Evolutionary conservation across 1,284 basidiomycete genomes (phyloP).

Genomic region (Leccinum fallax): DNA sequence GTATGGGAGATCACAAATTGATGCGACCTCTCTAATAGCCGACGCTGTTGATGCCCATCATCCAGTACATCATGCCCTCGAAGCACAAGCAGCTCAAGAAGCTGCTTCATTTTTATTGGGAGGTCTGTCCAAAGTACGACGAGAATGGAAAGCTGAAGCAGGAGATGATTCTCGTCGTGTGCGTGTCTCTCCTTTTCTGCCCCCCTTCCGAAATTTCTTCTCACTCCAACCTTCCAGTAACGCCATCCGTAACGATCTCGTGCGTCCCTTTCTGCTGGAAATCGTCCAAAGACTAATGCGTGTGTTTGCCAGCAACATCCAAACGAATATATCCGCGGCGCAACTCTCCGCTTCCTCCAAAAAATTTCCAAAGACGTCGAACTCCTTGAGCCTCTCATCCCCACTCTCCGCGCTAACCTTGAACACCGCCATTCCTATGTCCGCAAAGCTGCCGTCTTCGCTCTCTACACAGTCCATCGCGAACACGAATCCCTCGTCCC

Average conservation of each 20-base stretch:
- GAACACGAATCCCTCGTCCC: conserved; percentile 95
- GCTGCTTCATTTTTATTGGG: conserved; percentile 99
- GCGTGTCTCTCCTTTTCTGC: conserved; percentile 38
- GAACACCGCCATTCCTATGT: conserved; percentile 99
- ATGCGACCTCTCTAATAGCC: conserved; percentile 53
- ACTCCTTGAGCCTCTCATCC: conserved; percentile 94
- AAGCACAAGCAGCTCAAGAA: conserved; percentile 99
- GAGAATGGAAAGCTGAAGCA: conserved; percentile 98
- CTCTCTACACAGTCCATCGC: conserved; percentile 92
- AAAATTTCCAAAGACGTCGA: conserved; percentile 94
- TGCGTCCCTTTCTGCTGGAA: conserved; percentile 41
- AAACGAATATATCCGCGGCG: conserved; percentile 99
- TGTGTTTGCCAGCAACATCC: conserved; percentile 82
- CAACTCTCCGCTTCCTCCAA: conserved; percentile 94
- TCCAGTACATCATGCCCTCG: conserved; percentile 89
- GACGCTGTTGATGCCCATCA: conserved; percentile 94
- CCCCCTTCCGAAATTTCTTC: not conserved
- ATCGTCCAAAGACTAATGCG: conserved; percentile 1
- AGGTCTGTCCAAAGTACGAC: conserved; percentile 98
- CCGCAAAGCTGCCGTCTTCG: conserved; percentile 98
- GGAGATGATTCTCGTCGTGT: conserved; percentile 99
- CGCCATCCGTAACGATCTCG: conserved; percentile 96
- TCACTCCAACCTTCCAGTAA: conserved; percentile 58
- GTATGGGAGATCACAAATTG: conserved; percentile 8
- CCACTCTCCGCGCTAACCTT: conserved; percentile 90